Evolutionary conservation across 2,329 filamentous ascomycete species (phyloP), one percentile per base, ranked within the genome.

Genomic region (Allantophomopsis cytisporea): DNA sequence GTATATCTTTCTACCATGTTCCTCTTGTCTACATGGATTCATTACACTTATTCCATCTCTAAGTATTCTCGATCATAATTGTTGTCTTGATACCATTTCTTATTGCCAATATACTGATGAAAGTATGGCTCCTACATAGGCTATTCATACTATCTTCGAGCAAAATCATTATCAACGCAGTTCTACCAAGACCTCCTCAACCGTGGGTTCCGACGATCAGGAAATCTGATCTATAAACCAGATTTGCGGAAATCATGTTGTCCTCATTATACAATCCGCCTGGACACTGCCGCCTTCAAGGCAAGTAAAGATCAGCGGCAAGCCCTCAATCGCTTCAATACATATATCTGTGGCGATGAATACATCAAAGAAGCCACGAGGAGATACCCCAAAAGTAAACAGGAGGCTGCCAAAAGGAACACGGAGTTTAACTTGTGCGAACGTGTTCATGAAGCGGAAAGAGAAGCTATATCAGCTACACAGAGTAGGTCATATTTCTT

Each of bases 231-330:
- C 37, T 91, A 91, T 60, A 76, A 84, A 44, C 83, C 84, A 12
- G 81, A 91, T 57, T 78, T 85, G 51, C 71, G 71, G 42, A 69
- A 77, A 41, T 83, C 86, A 45, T 98, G 91, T 54, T 98, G 91
- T 58, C 87, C 88, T 35, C 87, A 95, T 54, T 96, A 89, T 57
- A 87, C 83, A 1, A 78, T 91, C 39, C 76, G 83, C 36, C 65
- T 88, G 15, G 80, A 85, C 50, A 74, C 76, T 17, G 57, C 64
- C 36, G 61, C 67, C 31, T 83, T 83, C 59, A 76, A 72, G 47
- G 66, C 83, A 5, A 70, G 73, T 20, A 76, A 73, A 55, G 78
- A 85, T 50, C 85, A 91, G 52, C 69, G 84, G 31, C 80, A 87
- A 54, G 69, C 80, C 1, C 58, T 86, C 48, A 86, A 89, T 57